Percentiles rank a stretch among this genome's conserved stretches.
These are phyloP conservation scores for Mortierella sp. DNA, from an alignment of 371 early-diverging fungal species.

Conservation along the genomic window DNA sequence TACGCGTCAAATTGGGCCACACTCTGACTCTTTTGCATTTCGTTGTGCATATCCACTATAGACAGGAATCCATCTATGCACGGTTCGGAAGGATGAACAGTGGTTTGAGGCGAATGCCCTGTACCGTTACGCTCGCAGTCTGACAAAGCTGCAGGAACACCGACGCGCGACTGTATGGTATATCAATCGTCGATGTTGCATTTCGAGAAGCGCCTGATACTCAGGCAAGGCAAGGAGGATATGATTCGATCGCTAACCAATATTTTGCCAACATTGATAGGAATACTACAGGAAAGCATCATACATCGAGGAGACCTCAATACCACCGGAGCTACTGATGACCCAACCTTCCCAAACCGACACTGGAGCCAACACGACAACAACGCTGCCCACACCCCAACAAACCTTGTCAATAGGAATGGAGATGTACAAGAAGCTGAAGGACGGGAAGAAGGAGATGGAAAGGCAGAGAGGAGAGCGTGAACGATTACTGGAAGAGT, in stretches of 20 bases:
- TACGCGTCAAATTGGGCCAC: not conserved
- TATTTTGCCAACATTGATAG: not conserved
- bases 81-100: slow-evolving; percentile 26
- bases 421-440: not conserved
- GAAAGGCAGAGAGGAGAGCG: not conserved
- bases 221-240: too few species aligned
- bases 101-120: slow-evolving; percentile 37
- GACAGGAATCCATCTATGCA: slow-evolving; percentile 36
- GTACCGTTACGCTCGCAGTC: slow-evolving; percentile 32
- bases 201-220: too few species aligned
- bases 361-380: not conserved
- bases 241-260: not conserved
- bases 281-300: slow-evolving; percentile 23
- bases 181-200: not conserved
- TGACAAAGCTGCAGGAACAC: slow-evolving; percentile 29
- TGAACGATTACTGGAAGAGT: not conserved
- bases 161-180: slow-evolving; percentile 31
- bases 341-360: not conserved
- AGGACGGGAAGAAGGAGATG: not conserved
- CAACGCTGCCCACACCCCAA: not conserved
- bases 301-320: not conserved
- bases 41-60: not conserved
- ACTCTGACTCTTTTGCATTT: not conserved
- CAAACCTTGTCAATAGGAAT: not conserved
- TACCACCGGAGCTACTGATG: slow-evolving; percentile 11